These are phyloP conservation scores for Hypseocharis bilobata DNA, from an alignment of 441 rosid genomes.

Conservation along the genomic window DNA sequence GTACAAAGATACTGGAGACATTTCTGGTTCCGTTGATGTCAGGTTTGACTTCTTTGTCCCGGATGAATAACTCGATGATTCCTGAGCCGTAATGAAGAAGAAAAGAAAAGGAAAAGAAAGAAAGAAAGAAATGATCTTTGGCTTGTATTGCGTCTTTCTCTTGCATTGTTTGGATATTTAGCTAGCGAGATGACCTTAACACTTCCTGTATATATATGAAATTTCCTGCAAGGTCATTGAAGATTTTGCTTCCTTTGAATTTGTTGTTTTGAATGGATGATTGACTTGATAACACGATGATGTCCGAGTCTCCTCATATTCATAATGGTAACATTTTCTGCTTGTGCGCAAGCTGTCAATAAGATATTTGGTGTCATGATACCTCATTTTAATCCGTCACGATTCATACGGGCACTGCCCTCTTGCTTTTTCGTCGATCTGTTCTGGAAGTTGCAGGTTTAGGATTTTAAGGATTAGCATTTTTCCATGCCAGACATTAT, in stretches of 20 bases:
- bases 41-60: constrained; percentile 82
- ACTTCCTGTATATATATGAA: constrained; percentile 35
- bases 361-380: too few relatives aligned
- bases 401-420: too few relatives aligned
- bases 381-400: too few relatives aligned
- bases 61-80: constrained; percentile 34
- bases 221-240: constrained; percentile 12
- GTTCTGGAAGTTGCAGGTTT: too few relatives aligned
- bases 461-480: too few relatives aligned
- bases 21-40: constrained; percentile 80
- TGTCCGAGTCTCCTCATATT: not conserved
- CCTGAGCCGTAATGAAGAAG: too few relatives aligned
- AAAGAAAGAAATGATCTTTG: too few relatives aligned
- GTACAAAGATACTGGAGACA: constrained; percentile 59
- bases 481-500: too few relatives aligned
- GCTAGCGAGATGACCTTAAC: constrained; percentile 20
- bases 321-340: too few relatives aligned
- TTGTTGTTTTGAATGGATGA: constrained; percentile 1
- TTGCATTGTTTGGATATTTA: constrained; percentile 20
- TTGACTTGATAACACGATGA: not conserved
- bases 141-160: not conserved
- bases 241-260: constrained; percentile 18
- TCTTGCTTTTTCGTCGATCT: too few relatives aligned
- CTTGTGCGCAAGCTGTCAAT: too few relatives aligned
- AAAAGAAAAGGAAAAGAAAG: too few relatives aligned